Conservation (phyloP, 306 rosid genomes). For the Lathyrus oleraceus region DNA sequence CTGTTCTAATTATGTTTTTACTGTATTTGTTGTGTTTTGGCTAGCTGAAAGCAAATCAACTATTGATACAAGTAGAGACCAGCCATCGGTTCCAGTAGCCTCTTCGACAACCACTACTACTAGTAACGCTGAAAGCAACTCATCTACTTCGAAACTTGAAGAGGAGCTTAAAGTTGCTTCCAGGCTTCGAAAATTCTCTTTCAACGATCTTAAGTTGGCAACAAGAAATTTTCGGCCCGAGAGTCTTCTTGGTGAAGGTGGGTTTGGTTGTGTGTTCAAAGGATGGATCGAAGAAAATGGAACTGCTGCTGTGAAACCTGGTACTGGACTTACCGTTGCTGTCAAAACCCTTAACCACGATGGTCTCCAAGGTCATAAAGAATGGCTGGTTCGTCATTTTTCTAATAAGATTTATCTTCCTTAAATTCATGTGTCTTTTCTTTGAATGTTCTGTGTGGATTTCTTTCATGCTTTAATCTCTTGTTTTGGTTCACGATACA, state of each 20-base stretch:
- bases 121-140: conserved; percentile 85
- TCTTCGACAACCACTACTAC: conserved; percentile 82
- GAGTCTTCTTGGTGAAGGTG: conserved; percentile 99
- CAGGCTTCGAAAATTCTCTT: conserved; percentile 76
- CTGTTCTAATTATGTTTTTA: conserved; percentile 9
- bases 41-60: conserved; percentile 73
- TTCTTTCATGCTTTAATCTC: background rate
- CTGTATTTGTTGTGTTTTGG: conserved; percentile 4
- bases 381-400: conserved; percentile 82
- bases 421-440: background rate
- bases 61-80: conserved; percentile 78
- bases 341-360: conserved; percentile 96
- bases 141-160: conserved; percentile 81
- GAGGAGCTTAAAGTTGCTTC: conserved; percentile 95
- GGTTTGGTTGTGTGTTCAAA: conserved; percentile 98
- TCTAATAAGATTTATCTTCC: background rate
- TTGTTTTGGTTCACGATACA: conserved; percentile 46
- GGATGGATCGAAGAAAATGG: conserved; percentile 99
- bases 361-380: conserved; percentile 99
- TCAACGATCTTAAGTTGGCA: conserved; percentile 89
- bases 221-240: conserved; percentile 98
- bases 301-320: conserved; percentile 98
- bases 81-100: conserved; percentile 66
- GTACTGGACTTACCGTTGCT: conserved; percentile 98
- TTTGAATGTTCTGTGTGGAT: background rate